Conservation (phyloP, 768 basidiomycete genomes). For the Tephrocybe sp. region DNA sequence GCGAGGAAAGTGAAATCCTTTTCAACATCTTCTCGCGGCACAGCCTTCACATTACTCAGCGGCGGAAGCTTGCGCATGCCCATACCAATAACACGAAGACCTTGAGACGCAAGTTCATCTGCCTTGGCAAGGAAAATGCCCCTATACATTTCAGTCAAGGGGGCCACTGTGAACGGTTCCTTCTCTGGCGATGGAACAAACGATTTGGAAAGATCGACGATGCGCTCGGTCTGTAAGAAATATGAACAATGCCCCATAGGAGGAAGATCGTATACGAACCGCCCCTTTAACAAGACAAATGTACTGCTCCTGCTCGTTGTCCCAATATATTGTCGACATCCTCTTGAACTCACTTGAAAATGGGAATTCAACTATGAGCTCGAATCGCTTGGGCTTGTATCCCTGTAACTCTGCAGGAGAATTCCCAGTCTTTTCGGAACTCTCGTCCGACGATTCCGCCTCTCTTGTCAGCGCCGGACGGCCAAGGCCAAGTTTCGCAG, state of each 20-base stretch:
- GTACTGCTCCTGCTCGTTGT: constrained; percentile 22
- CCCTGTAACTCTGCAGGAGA: neutral
- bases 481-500: constrained; percentile 45
- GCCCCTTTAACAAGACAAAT: constrained; percentile 34
- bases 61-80: constrained; percentile 23
- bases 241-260: neutral
- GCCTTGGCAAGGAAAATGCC: constrained; percentile 28
- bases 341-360: constrained; percentile 52
- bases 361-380: constrained; percentile 36
- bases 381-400: constrained; percentile 23
- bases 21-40: constrained; percentile 43
- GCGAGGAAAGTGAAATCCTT: constrained; percentile 47
- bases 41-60: constrained; percentile 18
- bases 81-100: constrained; percentile 38
- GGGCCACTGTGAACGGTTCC: constrained; percentile 19
- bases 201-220: constrained; percentile 44
- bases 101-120: constrained; percentile 37
- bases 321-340: constrained; percentile 40
- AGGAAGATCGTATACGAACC: constrained; percentile 17
- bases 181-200: constrained; percentile 28
- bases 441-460: constrained; percentile 18
- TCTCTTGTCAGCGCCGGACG: constrained; percentile 22
- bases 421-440: constrained; percentile 18
- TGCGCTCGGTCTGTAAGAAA: constrained; percentile 33
- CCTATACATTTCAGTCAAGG: constrained; percentile 26